Conservation (phyloP, 345 rosid species). For the Melastoma malabathricum region DNA sequence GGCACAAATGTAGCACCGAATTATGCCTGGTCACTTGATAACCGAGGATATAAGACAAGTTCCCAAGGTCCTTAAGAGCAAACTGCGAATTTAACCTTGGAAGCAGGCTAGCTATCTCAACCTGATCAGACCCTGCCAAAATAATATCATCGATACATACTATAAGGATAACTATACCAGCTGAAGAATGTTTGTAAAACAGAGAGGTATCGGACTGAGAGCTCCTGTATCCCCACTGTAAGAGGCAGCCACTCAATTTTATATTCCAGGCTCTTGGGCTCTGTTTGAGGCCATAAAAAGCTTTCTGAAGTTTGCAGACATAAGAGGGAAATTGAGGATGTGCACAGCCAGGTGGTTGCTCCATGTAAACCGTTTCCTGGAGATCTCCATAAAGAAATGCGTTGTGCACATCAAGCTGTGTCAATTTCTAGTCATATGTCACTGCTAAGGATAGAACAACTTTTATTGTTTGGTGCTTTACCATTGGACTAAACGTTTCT, state of each 20-base stretch:
- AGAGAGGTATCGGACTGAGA: neutral
- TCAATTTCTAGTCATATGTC: too few species aligned
- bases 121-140: neutral
- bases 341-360: neutral
- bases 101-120: neutral
- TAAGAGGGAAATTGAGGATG: neutral
- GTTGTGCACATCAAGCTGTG: neutral
- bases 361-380: neutral
- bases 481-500: too few species aligned
- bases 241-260: neutral
- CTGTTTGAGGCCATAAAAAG: constrained; percentile 1
- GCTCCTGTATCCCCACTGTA: neutral
- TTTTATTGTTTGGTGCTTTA: too few species aligned
- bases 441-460: too few species aligned
- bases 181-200: neutral
- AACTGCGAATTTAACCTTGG: neutral
- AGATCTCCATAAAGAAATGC: constrained; percentile 1
- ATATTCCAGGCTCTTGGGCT: neutral
- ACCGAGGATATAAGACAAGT: neutral
- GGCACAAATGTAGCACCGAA: neutral
- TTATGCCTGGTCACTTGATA: neutral
- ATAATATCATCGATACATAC: neutral
- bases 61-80: neutral
- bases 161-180: neutral
- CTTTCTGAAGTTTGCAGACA: neutral